phyloP scores from a whole-genome alignment of 169 alveolate species.

The Perkinsus marinus region DNA sequence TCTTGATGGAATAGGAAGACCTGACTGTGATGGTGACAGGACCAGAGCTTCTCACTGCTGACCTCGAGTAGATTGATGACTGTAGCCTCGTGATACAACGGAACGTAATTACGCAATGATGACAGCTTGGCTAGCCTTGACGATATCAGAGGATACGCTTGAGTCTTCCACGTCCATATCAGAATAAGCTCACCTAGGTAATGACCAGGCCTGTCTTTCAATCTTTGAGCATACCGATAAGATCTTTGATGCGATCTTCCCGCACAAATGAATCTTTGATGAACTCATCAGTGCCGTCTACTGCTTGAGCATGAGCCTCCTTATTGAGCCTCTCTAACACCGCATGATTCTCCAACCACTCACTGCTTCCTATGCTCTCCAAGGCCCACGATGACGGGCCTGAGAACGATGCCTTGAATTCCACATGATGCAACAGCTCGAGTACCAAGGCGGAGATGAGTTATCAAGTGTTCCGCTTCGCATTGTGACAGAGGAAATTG shows the following conservation, averaged over 20 bases:
- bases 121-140: neutral
- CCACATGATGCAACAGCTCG: neutral
- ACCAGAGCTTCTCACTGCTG: neutral
- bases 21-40: neutral
- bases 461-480: neutral
- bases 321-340: neutral
- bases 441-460: neutral
- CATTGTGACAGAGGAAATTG: neutral
- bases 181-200: neutral
- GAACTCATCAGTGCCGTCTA: slow-evolving; percentile 1
- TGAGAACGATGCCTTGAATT: neutral
- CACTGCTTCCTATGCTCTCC: neutral
- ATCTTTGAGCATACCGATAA: too few relatives aligned
- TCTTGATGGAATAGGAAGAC: neutral
- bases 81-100: neutral
- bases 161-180: neutral
- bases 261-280: neutral
- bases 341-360: neutral
- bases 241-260: neutral
- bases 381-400: neutral
- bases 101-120: neutral
- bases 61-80: neutral
- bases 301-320: slow-evolving; percentile 1
- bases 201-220: too few relatives aligned
- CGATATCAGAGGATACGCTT: neutral